A percentile compares a stretch with the other conserved stretches of the same genome.
Evolutionary conservation across 352 stramenopile species (phyloP).

Genomic region (Pythium plurisporium): DNA sequence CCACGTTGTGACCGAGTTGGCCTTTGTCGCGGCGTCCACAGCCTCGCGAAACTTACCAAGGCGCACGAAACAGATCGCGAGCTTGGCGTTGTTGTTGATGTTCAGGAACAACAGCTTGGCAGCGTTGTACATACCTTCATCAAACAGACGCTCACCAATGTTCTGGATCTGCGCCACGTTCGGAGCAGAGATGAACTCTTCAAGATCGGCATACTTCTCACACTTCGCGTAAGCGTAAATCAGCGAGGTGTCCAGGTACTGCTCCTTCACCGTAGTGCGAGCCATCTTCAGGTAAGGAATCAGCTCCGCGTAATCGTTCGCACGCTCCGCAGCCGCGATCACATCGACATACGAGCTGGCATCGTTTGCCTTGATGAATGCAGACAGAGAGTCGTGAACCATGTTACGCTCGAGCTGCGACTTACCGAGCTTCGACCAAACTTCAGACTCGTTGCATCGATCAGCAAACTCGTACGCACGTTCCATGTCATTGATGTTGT

Average conservation of each 20-base stretch:
- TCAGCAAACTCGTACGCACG: slow-evolving; percentile 98
- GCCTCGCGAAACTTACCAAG: slow-evolving; percentile 99
- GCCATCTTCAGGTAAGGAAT: slow-evolving; percentile 99
- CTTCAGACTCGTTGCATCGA: slow-evolving; percentile 96
- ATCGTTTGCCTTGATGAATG: slow-evolving; percentile 99
- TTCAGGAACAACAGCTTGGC: slow-evolving; percentile 99
- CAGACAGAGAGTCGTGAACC: slow-evolving; percentile 96
- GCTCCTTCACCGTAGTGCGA: slow-evolving; percentile 98
- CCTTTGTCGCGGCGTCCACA: slow-evolving; percentile 98
- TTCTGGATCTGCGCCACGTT: slow-evolving; percentile 99
- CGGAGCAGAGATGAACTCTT: slow-evolving; percentile 98
- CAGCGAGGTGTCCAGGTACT: slow-evolving; percentile 98
- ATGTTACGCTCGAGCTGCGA: slow-evolving; percentile 96
- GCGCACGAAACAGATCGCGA: slow-evolving; percentile 99
- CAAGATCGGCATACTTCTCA: slow-evolving; percentile 97
- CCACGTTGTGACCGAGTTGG: slow-evolving; percentile 99
- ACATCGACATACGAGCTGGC: slow-evolving; percentile 96
- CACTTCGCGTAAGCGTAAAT: slow-evolving; percentile 99
- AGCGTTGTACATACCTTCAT: slow-evolving; percentile 98
- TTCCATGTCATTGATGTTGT: slow-evolving; percentile 98
- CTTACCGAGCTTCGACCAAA: slow-evolving; percentile 99
- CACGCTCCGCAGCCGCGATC: slow-evolving; percentile 95
- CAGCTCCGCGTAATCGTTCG: slow-evolving; percentile 96
- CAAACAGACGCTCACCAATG: slow-evolving; percentile 97
- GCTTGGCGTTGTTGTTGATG: slow-evolving; percentile 99